phyloP scores from a whole-genome alignment of 2,329 filamentous ascomycete genomes.

The Ophiosphaerella herpotricha region DNA sequence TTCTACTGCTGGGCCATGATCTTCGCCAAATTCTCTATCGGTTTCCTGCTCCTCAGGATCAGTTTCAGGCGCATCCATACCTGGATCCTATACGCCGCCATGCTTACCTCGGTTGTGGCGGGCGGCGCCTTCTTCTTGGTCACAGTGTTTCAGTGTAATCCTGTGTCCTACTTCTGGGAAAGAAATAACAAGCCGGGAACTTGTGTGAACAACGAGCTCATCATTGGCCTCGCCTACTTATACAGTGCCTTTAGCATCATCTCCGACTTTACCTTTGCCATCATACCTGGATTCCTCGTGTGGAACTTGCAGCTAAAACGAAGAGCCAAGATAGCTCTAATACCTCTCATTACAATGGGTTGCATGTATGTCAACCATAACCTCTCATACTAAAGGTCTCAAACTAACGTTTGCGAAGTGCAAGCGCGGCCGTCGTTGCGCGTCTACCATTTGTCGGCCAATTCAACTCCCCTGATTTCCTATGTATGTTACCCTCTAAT shows the following conservation, averaged over 20 bases:
- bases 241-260: slow-evolving; percentile 55
- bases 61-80: slow-evolving; percentile 34
- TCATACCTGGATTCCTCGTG: slow-evolving; percentile 57
- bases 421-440: slow-evolving; percentile 41
- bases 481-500: slow-evolving; percentile 25
- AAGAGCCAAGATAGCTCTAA: slow-evolving; percentile 55
- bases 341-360: slow-evolving; percentile 56
- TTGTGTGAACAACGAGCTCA: slow-evolving; percentile 49
- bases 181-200: slow-evolving; percentile 43
- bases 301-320: slow-evolving; percentile 57
- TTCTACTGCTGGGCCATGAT: slow-evolving; percentile 41
- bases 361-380: slow-evolving; percentile 47
- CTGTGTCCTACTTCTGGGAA: slow-evolving; percentile 56
- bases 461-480: slow-evolving; percentile 38
- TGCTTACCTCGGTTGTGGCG: slow-evolving; percentile 44
- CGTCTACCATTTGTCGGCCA: slow-evolving; percentile 35
- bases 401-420: slow-evolving; percentile 18
- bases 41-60: slow-evolving; percentile 39
- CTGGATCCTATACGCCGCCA: slow-evolving; percentile 47
- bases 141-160: slow-evolving; percentile 57
- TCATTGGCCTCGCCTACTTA: slow-evolving; percentile 50
- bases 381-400: background rate
- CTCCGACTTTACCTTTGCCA: slow-evolving; percentile 55
- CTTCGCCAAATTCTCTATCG: slow-evolving; percentile 41
- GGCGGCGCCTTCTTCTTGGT: slow-evolving; percentile 51